Evolutionary conservation across 2,329 filamentous ascomycete genomes (phyloP).

Genomic region (Lasiodiplodia theobromae): DNA sequence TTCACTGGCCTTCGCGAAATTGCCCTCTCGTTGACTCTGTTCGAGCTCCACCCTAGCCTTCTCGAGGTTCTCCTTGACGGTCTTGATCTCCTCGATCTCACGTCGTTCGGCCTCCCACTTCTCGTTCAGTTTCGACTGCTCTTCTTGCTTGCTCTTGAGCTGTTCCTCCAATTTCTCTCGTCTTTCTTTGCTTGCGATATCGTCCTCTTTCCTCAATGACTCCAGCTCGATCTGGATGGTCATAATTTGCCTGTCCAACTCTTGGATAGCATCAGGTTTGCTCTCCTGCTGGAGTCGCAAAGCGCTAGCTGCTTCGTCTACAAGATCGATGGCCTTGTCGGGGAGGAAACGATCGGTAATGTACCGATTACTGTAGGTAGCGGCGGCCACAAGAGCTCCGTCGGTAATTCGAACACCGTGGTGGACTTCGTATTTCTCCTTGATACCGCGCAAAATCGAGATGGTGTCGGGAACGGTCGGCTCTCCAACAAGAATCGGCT

Average conservation of each 20-base stretch:
- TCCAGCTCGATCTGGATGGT: slow-evolving; percentile 97
- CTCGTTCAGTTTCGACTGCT: slow-evolving; percentile 75
- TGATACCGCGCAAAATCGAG: slow-evolving; percentile 93
- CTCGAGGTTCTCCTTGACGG: slow-evolving; percentile 86
- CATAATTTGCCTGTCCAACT: slow-evolving; percentile 92
- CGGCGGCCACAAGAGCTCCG: slow-evolving; percentile 87
- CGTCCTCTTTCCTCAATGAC: slow-evolving; percentile 91
- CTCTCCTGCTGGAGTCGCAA: slow-evolving; percentile 93
- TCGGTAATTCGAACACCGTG: slow-evolving; percentile 96
- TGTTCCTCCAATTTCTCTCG: slow-evolving; percentile 83
- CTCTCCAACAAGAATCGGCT: slow-evolving; percentile 92
- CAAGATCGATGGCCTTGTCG: slow-evolving; percentile 95
- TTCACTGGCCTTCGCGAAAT: slow-evolving; percentile 91
- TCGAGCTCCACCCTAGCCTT: slow-evolving; percentile 85
- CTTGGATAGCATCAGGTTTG: slow-evolving; percentile 93
- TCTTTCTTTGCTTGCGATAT: slow-evolving; percentile 86
- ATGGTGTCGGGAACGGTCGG: slow-evolving; percentile 92
- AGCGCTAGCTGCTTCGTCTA: slow-evolving; percentile 93
- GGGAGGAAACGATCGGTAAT: slow-evolving; percentile 95
- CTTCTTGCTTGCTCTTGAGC: slow-evolving; percentile 77
- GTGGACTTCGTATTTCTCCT: slow-evolving; percentile 96
- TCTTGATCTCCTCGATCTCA: slow-evolving; percentile 87
- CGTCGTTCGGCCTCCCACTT: slow-evolving; percentile 90
- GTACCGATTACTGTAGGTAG: slow-evolving; percentile 91
- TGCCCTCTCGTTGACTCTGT: slow-evolving; percentile 82